Conservation (phyloP, 305 asterid species). For the Solanum aculeatissimum region DNA sequence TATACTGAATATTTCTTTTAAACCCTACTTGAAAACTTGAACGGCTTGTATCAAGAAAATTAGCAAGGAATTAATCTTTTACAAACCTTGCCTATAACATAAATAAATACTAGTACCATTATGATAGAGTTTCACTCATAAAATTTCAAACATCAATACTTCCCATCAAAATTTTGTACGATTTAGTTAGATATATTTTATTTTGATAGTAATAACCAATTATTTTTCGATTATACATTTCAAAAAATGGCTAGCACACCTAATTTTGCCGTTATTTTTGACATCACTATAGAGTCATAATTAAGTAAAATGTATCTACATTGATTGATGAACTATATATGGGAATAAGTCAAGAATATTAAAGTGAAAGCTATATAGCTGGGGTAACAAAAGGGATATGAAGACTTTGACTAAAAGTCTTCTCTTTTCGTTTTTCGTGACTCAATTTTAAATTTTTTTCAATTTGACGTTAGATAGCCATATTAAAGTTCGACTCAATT, state of each 20-base stretch:
- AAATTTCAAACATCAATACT: not conserved
- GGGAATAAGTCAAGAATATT: not conserved
- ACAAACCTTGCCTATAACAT: too few species aligned
- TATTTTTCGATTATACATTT: not conserved
- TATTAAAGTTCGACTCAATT: not conserved
- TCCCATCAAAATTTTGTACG: not conserved
- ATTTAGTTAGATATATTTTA: too few species aligned
- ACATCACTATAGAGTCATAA: not conserved
- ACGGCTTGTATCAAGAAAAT: too few species aligned
- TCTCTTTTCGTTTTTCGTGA: not conserved
- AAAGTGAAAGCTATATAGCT: not conserved
- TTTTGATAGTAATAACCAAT: not conserved
- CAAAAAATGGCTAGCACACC: not conserved
- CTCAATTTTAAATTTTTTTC: not conserved
- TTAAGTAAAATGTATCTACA: not conserved
- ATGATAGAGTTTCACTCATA: not conserved
- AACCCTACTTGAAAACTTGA: too few species aligned
- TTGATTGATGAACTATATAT: not conserved
- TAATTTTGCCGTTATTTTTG: not conserved
- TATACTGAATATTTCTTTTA: too few species aligned
- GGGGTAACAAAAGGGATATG: not conserved
- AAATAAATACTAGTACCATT: too few species aligned
- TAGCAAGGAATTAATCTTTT: too few species aligned
- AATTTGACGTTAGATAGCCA: not conserved
- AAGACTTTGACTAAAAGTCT: not conserved